phyloP scores from a whole-genome alignment of 805 yeast genomes.

The Brettanomyces bruxellensis region DNA sequence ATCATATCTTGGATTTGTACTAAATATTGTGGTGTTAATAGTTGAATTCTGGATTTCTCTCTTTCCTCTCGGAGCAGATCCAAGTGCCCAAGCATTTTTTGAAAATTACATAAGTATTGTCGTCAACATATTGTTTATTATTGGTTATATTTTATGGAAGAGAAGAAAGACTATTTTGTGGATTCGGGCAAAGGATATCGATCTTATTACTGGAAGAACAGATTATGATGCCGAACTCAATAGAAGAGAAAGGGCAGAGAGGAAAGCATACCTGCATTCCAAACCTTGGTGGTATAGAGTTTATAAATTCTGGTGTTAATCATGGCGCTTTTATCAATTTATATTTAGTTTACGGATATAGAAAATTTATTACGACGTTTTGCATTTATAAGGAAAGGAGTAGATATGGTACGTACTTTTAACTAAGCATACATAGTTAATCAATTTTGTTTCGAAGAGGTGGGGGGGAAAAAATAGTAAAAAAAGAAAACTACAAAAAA shows the following conservation, averaged over 20 bases:
- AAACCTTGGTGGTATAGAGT: constrained; percentile 35
- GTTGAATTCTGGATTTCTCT: constrained; percentile 75
- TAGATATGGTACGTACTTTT: too few relatives aligned
- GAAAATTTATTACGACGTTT: too few relatives aligned
- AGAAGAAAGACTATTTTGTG: constrained; percentile 34
- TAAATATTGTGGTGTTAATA: constrained; percentile 48
- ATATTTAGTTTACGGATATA: not conserved
- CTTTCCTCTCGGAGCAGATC: constrained; percentile 45
- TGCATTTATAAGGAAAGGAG: too few relatives aligned
- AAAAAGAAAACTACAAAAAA: too few relatives aligned
- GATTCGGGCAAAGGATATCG: constrained; percentile 37
- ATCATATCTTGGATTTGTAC: constrained; percentile 45
- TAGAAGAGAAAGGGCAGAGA: constrained; percentile 41
- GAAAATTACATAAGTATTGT: constrained; percentile 51
- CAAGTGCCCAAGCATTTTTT: constrained; percentile 49
- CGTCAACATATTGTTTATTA: constrained; percentile 40
- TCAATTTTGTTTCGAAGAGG: too few relatives aligned
- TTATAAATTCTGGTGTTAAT: constrained; percentile 42
- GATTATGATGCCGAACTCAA: constrained; percentile 42
- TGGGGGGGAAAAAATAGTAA: too few relatives aligned
- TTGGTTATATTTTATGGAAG: constrained; percentile 24
- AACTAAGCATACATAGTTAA: too few relatives aligned
- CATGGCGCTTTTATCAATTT: not conserved
- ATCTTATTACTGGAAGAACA: constrained; percentile 50
- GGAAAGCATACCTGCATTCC: constrained; percentile 32